phyloP scores from a whole-genome alignment of 306 rosid species.

The Pterocarpus santalinus region DNA sequence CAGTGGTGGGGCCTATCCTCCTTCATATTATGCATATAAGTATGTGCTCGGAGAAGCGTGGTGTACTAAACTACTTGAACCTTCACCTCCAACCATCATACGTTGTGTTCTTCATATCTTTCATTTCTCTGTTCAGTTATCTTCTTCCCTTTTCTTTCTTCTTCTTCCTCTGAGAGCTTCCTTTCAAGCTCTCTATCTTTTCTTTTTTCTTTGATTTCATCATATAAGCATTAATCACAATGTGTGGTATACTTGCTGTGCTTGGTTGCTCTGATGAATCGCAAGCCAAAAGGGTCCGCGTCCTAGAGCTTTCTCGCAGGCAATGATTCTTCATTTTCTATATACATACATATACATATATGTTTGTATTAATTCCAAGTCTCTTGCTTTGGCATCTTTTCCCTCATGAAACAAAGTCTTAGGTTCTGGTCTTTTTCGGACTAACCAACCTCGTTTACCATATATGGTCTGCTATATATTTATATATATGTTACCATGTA shows the following conservation, averaged over 20 bases:
- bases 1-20: slow-evolving; percentile 9
- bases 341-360: background rate
- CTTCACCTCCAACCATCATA: slow-evolving; percentile 27
- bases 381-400: background rate
- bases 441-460: background rate
- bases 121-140: background rate
- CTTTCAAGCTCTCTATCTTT: background rate
- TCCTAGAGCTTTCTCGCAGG: slow-evolving; percentile 79
- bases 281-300: slow-evolving; percentile 88
- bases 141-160: background rate
- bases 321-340: slow-evolving; percentile 34
- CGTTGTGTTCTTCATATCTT: slow-evolving; percentile 2
- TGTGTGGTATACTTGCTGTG: slow-evolving; percentile 98
- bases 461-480: too few relatives aligned
- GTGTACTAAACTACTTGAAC: background rate
- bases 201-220: background rate
- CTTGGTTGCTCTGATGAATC: slow-evolving; percentile 91
- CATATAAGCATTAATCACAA: slow-evolving; percentile 42
- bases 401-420: background rate
- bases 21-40: slow-evolving; percentile 54
- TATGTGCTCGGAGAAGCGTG: slow-evolving; percentile 44
- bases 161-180: background rate
- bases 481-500: background rate
- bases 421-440: background rate
- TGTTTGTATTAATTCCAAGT: background rate